A percentile compares a stretch with the other conserved stretches of the same genome.
phyloP scores from a whole-genome alignment of 2,329 filamentous ascomycete species.

The Colletotrichum liriopes region DNA sequence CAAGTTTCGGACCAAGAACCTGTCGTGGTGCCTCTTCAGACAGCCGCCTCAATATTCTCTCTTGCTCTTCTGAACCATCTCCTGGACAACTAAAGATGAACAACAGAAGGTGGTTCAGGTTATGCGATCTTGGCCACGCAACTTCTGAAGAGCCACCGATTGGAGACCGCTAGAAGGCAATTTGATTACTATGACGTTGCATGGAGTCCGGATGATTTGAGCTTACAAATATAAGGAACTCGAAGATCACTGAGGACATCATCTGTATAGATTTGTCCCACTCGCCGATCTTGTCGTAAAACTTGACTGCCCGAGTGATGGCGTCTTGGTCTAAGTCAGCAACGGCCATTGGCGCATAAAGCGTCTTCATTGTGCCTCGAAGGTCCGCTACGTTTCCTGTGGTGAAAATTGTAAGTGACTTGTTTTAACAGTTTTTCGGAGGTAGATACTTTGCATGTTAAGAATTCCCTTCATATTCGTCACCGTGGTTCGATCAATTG shows the following conservation, averaged over 20 bases:
- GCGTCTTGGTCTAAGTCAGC: conserved; percentile 16
- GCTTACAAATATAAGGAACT: conserved; percentile 26
- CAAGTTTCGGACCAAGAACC: neutral
- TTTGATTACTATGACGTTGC: neutral
- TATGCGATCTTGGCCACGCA: conserved; percentile 26
- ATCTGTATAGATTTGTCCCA: conserved; percentile 20
- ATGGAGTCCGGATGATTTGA: neutral
- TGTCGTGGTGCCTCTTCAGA: conserved; percentile 16
- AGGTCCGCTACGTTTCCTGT: conserved; percentile 17
- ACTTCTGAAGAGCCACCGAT: conserved; percentile 24
- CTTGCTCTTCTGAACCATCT: conserved; percentile 21
- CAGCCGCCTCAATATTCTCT: conserved; percentile 16
- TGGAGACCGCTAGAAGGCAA: neutral
- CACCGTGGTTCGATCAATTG: conserved; percentile 24
- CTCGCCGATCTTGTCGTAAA: conserved; percentile 15
- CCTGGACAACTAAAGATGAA: conserved; percentile 26
- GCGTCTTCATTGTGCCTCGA: conserved; percentile 33
- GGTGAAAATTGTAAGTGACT: neutral
- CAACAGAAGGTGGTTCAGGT: conserved; percentile 19
- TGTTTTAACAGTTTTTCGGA: neutral
- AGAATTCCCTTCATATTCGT: conserved; percentile 35
- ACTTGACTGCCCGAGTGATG: conserved; percentile 10
- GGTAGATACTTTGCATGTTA: conserved; percentile 19
- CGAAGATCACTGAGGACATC: conserved; percentile 21
- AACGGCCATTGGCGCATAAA: conserved; percentile 33